A percentile compares a stretch with the other conserved stretches of the same genome.
Conservation (phyloP, 2,329 filamentous ascomycete genomes). For the Monosporascus sp. region DNA sequence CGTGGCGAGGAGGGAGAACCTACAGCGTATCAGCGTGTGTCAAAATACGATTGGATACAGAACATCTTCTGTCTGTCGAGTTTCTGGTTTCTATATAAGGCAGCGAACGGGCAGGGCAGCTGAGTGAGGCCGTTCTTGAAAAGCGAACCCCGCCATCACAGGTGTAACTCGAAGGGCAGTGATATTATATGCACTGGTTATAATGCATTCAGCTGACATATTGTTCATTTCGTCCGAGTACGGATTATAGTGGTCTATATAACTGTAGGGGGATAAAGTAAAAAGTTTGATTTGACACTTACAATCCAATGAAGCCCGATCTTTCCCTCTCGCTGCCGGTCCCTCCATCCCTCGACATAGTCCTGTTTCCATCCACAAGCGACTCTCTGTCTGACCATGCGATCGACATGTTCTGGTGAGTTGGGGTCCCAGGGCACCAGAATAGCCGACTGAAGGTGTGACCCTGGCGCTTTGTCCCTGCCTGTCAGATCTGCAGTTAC, state of each 20-base stretch:
- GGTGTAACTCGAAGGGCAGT: too few relatives aligned
- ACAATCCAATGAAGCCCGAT: background rate
- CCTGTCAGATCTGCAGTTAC: background rate
- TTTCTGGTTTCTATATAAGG: too few relatives aligned
- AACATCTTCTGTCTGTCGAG: too few relatives aligned
- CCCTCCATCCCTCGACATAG: slow-evolving; percentile 14
- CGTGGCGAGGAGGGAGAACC: slow-evolving; percentile 9
- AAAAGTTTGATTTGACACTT: background rate
- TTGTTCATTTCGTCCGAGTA: too few relatives aligned
- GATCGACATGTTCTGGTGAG: slow-evolving; percentile 14
- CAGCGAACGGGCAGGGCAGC: too few relatives aligned
- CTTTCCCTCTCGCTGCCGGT: slow-evolving; percentile 10
- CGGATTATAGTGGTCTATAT: too few relatives aligned
- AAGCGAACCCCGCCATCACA: too few relatives aligned
- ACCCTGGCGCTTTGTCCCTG: background rate
- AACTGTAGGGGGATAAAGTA: too few relatives aligned
- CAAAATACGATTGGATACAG: slow-evolving; percentile 11
- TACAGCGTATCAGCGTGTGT: slow-evolving; percentile 6
- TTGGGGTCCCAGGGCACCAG: slow-evolving; percentile 23
- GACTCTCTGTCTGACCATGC: slow-evolving; percentile 18
- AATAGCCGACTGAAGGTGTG: background rate
- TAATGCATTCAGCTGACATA: too few relatives aligned
- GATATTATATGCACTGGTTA: too few relatives aligned
- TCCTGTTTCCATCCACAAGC: slow-evolving; percentile 20
- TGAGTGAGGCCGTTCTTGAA: too few relatives aligned